phyloP scores from a whole-genome alignment of 2,329 filamentous ascomycete species.

The Pezicula rhizophila region DNA sequence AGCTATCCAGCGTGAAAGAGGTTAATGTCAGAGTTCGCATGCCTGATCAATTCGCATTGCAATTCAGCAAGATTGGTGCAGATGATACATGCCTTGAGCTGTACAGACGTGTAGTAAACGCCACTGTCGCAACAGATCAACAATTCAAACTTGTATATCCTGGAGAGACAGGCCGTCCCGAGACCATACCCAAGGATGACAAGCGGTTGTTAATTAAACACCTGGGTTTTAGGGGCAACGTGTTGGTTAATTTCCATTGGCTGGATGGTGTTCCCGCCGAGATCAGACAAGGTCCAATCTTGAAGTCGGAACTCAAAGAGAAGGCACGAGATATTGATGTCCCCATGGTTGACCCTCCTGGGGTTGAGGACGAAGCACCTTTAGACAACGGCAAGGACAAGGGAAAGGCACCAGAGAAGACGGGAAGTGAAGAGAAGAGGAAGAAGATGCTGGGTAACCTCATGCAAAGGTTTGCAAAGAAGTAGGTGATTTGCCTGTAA shows the following conservation, averaged over 20 bases:
- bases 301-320: conserved; percentile 42
- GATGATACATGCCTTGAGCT: conserved; percentile 64
- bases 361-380: conserved; percentile 33
- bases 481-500: neutral
- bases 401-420: conserved; percentile 15
- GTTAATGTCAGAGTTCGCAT: conserved; percentile 78
- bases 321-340: conserved; percentile 63
- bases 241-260: conserved; percentile 75
- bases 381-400: conserved; percentile 24
- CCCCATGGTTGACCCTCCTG: conserved; percentile 43
- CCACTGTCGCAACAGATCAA: conserved; percentile 60
- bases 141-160: conserved; percentile 62
- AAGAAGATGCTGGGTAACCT: conserved; percentile 22
- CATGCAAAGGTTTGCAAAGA: conserved; percentile 27
- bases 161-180: conserved; percentile 16
- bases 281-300: conserved; percentile 39
- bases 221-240: conserved; percentile 63
- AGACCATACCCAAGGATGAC: conserved; percentile 36
- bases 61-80: conserved; percentile 63
- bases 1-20: conserved; percentile 57
- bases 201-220: conserved; percentile 61
- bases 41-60: conserved; percentile 75
- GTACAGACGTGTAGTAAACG: conserved; percentile 66
- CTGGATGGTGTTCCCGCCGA: conserved; percentile 52
- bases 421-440: conserved; percentile 31